phyloP scores from a whole-genome alignment of 192 early-diverging fungal species.

The Cladochytrium replicatum region DNA sequence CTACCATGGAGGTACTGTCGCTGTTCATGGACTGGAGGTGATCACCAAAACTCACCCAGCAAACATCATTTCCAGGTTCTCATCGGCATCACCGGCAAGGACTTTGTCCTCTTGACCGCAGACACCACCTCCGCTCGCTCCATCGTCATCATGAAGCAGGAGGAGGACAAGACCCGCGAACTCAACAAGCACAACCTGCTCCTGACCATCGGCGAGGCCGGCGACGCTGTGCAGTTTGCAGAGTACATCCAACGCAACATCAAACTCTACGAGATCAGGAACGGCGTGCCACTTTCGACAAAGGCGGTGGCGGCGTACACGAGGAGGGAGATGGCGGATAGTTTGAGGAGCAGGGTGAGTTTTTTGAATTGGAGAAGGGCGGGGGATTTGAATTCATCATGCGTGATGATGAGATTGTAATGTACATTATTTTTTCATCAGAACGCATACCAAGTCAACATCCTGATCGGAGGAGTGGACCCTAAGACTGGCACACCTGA shows the following conservation, averaged over 20 bases:
- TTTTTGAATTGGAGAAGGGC: conserved; percentile 2
- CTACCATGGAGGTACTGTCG: no score
- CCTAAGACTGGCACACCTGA: conserved; percentile 57
- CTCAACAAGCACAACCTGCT: conserved; percentile 75
- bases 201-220: conserved; percentile 80
- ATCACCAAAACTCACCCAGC: no score
- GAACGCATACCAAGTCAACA: conserved; percentile 82
- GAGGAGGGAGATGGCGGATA: conserved; percentile 74
- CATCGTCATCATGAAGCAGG: conserved; percentile 86
- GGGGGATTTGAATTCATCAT: neutral
- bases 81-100: conserved; percentile 86
- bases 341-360: conserved; percentile 66
- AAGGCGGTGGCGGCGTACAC: conserved; percentile 73
- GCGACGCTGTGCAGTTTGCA: conserved; percentile 87
- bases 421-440: conserved; percentile 16
- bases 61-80: no score
- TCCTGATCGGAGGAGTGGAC: conserved; percentile 80
- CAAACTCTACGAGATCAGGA: conserved; percentile 78
- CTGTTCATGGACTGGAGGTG: no score
- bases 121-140: conserved; percentile 67
- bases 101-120: conserved; percentile 80
- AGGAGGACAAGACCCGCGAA: conserved; percentile 82
- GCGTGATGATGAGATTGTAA: neutral
- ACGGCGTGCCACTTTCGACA: conserved; percentile 72
- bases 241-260: conserved; percentile 94